phyloP scores from a whole-genome alignment of 257 asterid genomes.

The Salvia hispanica region DNA sequence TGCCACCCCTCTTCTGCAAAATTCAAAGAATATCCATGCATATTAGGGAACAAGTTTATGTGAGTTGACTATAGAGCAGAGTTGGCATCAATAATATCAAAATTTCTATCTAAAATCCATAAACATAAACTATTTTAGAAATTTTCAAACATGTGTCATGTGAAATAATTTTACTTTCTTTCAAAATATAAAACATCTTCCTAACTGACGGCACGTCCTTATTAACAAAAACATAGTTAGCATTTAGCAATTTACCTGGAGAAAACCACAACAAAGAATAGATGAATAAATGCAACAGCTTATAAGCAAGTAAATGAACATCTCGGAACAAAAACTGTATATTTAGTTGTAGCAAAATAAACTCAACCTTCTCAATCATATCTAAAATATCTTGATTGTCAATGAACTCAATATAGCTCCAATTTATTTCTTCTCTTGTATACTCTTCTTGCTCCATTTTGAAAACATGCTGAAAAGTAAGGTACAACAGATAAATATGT shows the following conservation, averaged over 20 bases:
- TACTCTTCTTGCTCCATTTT: constrained; percentile 99
- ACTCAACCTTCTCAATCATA: constrained; percentile 84
- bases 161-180: not conserved
- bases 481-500: constrained; percentile 28
- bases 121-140: not conserved
- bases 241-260: not conserved
- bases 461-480: constrained; percentile 84
- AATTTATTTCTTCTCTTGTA: constrained; percentile 93
- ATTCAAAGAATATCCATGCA: constrained; percentile 26
- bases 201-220: not conserved
- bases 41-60: constrained; percentile 26
- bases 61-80: not conserved
- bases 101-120: constrained; percentile 12
- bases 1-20: constrained; percentile 96
- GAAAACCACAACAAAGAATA: not conserved
- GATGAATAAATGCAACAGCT: not conserved
- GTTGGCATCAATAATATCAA: not conserved
- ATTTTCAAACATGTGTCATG: not conserved
- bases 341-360: constrained; percentile 26
- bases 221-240: not conserved
- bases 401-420: constrained; percentile 99
- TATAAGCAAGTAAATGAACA: constrained; percentile 2
- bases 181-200: constrained; percentile 5
- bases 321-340: constrained; percentile 17
- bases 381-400: constrained; percentile 95